These are phyloP conservation scores for Candida montana DNA, from an alignment of 805 yeast species.

Conservation along the genomic window DNA sequence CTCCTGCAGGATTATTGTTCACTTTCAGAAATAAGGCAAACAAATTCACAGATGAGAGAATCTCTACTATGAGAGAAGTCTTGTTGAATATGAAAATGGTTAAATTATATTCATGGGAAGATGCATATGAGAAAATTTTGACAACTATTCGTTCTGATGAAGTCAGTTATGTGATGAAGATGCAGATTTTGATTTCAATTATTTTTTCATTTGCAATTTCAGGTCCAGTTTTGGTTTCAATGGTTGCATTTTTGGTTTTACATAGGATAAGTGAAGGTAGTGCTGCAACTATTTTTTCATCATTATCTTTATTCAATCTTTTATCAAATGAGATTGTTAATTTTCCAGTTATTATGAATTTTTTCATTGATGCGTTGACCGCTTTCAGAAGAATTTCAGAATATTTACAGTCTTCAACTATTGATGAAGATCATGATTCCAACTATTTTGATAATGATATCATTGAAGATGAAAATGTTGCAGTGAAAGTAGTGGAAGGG, in stretches of 20 bases:
- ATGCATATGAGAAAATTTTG: slow-evolving; percentile 55
- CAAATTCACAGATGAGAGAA: slow-evolving; percentile 56
- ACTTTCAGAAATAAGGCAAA: slow-evolving; percentile 45
- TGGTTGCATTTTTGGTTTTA: slow-evolving; percentile 41
- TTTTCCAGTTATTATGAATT: slow-evolving; percentile 53
- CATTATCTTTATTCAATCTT: slow-evolving; percentile 60
- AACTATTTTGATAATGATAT: slow-evolving; percentile 26
- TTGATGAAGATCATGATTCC: slow-evolving; percentile 30
- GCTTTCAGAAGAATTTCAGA: slow-evolving; percentile 55
- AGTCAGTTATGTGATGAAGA: slow-evolving; percentile 45
- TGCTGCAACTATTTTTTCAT: slow-evolving; percentile 59
- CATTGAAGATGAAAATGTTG: slow-evolving; percentile 21
- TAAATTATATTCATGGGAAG: slow-evolving; percentile 83
- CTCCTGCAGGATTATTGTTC: slow-evolving; percentile 39
- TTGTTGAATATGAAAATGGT: slow-evolving; percentile 57
- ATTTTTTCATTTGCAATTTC: slow-evolving; percentile 47
- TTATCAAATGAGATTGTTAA: slow-evolving; percentile 50
- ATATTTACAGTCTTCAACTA: slow-evolving; percentile 43
- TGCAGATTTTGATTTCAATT: slow-evolving; percentile 55
- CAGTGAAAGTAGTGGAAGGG: slow-evolving; percentile 46
- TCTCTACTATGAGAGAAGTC: slow-evolving; percentile 51
- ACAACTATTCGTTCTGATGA: slow-evolving; percentile 50
- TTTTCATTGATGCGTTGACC: slow-evolving; percentile 55
- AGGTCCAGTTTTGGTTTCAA: slow-evolving; percentile 44
- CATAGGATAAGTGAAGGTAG: slow-evolving; percentile 37